Base-by-base conservation (phyloP, 352 stramenopile genomes). In the Phytophthora rubi region DNA sequence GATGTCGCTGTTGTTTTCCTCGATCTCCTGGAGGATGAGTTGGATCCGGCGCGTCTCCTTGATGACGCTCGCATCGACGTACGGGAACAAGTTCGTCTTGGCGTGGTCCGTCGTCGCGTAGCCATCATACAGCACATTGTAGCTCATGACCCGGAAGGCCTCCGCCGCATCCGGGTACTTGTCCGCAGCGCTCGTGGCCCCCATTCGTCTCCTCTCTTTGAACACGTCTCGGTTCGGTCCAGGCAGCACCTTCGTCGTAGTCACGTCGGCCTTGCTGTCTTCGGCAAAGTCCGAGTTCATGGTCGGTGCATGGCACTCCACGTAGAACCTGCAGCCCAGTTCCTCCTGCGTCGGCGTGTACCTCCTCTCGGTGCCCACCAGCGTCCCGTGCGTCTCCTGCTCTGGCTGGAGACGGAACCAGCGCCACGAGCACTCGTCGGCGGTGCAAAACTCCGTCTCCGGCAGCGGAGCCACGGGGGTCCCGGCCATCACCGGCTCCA, bases 61-160 rank as follows among this genome's bases (percentile, higher is more conserved):
- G 45, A 92, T 75, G 9, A 84, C 52, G 12, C 68, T 65, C 3
- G 70, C 62, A 10, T 78, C 65, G 3, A 77, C 84, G 59, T 92
- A 92, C 51, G 81, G 70, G 59, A 92, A 95, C 66, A 94, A 64
- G 28, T 80, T 83, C 52, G 76, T 74, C 65, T 87, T 73, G 23
- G 80, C 74, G 28, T 85, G 81, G 13, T 81, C 58, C 4, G 86
- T 88, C 2, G 75, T 85, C 26, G 85, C 86, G 52, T 94, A 95
- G 3, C 87, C 86, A 42, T 88, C 79, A 57, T 85, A 95, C 12
- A 95, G 44, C 23, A 95, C 77, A 55, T 95, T 95, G 69, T 95
- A 95, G 56, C 73, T 91, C 88, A 95, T 93, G 12, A 95, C 77
- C 49, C 88, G 86, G 49, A 93, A 88, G 4, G 68, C 71, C 10